phyloP scores from a whole-genome alignment of 2,329 filamentous ascomycete genomes.

The Diaporthe citrichinensis region DNA sequence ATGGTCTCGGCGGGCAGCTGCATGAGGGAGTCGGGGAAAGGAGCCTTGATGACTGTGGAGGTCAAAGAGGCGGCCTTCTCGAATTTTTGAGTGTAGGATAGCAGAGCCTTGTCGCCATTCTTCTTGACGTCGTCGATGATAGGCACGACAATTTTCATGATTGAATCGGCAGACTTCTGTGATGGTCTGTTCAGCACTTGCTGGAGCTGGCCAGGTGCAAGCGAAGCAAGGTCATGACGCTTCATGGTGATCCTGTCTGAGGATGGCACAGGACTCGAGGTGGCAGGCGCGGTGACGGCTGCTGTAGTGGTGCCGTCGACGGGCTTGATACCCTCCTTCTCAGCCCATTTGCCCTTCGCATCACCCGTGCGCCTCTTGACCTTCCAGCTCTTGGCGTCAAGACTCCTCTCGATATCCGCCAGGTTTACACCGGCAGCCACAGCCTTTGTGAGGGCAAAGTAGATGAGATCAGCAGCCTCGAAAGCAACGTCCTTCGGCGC shows the following conservation, averaged over 20 bases:
- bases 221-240: constrained; percentile 78
- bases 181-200: constrained; percentile 89
- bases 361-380: constrained; percentile 94
- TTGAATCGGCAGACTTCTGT: constrained; percentile 93
- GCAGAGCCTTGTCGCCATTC: constrained; percentile 87
- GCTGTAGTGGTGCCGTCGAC: constrained; percentile 53
- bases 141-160: constrained; percentile 89
- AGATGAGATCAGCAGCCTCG: constrained; percentile 94
- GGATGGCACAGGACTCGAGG: constrained; percentile 46
- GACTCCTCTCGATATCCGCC: constrained; percentile 90
- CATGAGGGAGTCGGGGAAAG: constrained; percentile 90
- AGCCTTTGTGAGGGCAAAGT: constrained; percentile 94
- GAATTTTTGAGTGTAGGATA: constrained; percentile 97
- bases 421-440: constrained; percentile 86
- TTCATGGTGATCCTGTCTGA: constrained; percentile 82
- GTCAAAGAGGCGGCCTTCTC: constrained; percentile 94
- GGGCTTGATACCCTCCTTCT: constrained; percentile 79
- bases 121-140: constrained; percentile 91
- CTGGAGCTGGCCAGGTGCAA: constrained; percentile 75
- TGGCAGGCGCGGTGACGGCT: constrained; percentile 49
- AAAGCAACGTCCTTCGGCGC: constrained; percentile 89
- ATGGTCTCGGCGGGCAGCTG: constrained; percentile 85
- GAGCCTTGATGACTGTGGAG: constrained; percentile 89
- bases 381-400: constrained; percentile 95
- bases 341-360: constrained; percentile 92